These are phyloP conservation scores for Calonectria montana DNA, from an alignment of 2,329 filamentous ascomycete species.

Conservation along the genomic window DNA sequence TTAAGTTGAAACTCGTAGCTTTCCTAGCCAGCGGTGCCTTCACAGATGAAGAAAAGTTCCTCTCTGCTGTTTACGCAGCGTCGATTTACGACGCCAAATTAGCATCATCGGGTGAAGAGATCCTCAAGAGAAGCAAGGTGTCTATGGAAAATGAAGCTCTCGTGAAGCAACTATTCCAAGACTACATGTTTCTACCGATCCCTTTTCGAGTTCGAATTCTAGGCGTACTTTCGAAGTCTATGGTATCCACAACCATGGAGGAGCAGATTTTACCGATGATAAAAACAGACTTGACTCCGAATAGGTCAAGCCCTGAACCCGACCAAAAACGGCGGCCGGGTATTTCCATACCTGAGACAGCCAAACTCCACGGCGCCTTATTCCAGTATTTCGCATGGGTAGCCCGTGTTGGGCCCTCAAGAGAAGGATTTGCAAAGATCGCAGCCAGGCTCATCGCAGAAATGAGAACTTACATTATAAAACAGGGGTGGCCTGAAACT, in stretches of 20 bases:
- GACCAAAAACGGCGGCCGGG: constrained; percentile 42
- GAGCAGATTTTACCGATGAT: constrained; percentile 77
- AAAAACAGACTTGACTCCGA: constrained; percentile 68
- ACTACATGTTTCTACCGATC: constrained; percentile 79
- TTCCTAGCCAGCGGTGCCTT: constrained; percentile 90
- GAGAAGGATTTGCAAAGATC: constrained; percentile 68
- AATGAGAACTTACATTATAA: constrained; percentile 78
- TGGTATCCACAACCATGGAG: constrained; percentile 76
- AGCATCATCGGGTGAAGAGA: constrained; percentile 86
- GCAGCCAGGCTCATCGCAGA: constrained; percentile 75
- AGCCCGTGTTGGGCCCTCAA: constrained; percentile 74
- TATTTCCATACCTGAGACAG: constrained; percentile 78
- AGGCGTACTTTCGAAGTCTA: constrained; percentile 80
- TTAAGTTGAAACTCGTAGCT: constrained; percentile 69
- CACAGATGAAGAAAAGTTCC: constrained; percentile 82
- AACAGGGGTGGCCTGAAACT: constrained; percentile 84
- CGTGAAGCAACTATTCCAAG: constrained; percentile 74
- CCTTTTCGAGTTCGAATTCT: constrained; percentile 84
- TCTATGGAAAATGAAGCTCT: constrained; percentile 77
- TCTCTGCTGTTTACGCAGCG: constrained; percentile 86
- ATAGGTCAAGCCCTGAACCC: constrained; percentile 9
- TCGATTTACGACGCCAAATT: constrained; percentile 85
- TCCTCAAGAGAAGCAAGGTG: constrained; percentile 82
- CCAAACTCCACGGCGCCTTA: constrained; percentile 83
- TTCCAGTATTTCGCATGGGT: constrained; percentile 92